Evolutionary conservation across 2,329 filamentous ascomycete species (phyloP).

Genomic region (Lomentospora prolificans): DNA sequence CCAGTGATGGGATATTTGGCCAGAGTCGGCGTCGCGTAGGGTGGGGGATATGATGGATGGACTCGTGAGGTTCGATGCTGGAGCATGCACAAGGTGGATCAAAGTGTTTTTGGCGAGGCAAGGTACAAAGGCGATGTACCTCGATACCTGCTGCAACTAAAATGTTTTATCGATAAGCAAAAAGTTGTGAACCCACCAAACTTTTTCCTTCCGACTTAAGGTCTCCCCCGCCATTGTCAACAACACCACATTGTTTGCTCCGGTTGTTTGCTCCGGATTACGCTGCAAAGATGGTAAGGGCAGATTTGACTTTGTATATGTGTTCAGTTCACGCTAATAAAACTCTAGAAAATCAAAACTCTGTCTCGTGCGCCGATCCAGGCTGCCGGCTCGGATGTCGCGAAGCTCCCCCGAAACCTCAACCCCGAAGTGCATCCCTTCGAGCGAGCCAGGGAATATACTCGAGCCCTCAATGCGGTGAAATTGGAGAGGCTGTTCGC

Average conservation of each 20-base stretch:
- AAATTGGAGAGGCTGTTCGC: slow-evolving; percentile 79
- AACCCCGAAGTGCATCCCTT: slow-evolving; percentile 85
- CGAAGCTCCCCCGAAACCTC: slow-evolving; percentile 60
- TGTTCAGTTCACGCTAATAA: neutral
- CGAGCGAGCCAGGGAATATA: slow-evolving; percentile 71
- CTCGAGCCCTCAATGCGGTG: slow-evolving; percentile 59
- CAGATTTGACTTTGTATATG: too few relatives aligned
- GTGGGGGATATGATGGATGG: too few relatives aligned
- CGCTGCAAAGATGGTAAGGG: slow-evolving; percentile 1
- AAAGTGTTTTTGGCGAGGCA: neutral
- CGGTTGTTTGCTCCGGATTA: neutral
- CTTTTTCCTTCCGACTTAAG: slow-evolving; percentile 2
- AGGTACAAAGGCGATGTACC: neutral
- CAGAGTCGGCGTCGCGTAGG: too few relatives aligned
- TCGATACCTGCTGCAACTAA: neutral
- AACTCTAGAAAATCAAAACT: slow-evolving; percentile 49
- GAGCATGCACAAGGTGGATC: neutral
- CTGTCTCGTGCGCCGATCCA: slow-evolving; percentile 59
- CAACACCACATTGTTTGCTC: too few relatives aligned
- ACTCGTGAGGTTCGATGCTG: neutral
- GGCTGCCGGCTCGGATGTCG: slow-evolving; percentile 54
- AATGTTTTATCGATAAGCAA: slow-evolving; percentile 8
- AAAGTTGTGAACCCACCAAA: slow-evolving; percentile 4
- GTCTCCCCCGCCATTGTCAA: neutral
- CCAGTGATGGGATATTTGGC: too few relatives aligned